These are phyloP conservation scores for Ilyonectria destructans DNA, from an alignment of 2,329 filamentous ascomycete genomes.

Conservation along the genomic window DNA sequence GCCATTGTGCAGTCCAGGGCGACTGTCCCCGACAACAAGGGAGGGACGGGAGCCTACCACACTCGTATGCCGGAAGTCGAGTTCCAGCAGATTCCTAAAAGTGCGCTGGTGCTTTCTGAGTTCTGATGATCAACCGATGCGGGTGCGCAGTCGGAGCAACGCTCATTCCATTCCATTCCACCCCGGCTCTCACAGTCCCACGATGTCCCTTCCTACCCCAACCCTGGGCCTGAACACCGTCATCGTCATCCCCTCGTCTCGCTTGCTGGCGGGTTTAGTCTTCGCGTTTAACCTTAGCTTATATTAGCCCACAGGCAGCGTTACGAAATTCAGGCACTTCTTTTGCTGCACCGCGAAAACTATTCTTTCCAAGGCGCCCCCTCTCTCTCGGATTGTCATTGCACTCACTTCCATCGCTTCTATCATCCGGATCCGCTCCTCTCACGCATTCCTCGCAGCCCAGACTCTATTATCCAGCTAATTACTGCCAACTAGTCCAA, in stretches of 20 bases:
- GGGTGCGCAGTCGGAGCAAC: constrained; percentile 26
- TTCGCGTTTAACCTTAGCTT: constrained; percentile 22
- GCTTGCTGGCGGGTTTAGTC: constrained; percentile 31
- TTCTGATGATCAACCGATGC: constrained; percentile 23
- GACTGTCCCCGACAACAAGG: neutral
- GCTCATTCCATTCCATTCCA: constrained; percentile 28
- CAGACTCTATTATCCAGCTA: constrained; percentile 7
- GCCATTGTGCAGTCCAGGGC: neutral
- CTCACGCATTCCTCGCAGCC: constrained; percentile 19
- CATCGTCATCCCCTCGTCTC: constrained; percentile 28
- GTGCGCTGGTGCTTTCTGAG: neutral
- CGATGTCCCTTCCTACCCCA: constrained; percentile 11
- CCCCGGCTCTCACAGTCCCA: neutral
- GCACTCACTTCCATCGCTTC: neutral
- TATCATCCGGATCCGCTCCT: constrained; percentile 1
- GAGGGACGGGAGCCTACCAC: constrained; percentile 13
- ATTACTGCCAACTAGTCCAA: constrained; percentile 27
- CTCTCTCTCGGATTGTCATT: neutral
- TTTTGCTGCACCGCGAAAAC: constrained; percentile 26
- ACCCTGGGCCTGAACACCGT: constrained; percentile 4
- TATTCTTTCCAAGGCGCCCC: constrained; percentile 19
- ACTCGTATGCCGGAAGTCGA: constrained; percentile 10
- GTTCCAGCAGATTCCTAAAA: constrained; percentile 10
- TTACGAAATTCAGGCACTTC: constrained; percentile 20
- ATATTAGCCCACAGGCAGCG: constrained; percentile 23